Percentiles rank a stretch among this genome's conserved stretches.
Conservation (phyloP, 169 alveolate genomes). For the Cryptosporidium andersoni region DNA sequence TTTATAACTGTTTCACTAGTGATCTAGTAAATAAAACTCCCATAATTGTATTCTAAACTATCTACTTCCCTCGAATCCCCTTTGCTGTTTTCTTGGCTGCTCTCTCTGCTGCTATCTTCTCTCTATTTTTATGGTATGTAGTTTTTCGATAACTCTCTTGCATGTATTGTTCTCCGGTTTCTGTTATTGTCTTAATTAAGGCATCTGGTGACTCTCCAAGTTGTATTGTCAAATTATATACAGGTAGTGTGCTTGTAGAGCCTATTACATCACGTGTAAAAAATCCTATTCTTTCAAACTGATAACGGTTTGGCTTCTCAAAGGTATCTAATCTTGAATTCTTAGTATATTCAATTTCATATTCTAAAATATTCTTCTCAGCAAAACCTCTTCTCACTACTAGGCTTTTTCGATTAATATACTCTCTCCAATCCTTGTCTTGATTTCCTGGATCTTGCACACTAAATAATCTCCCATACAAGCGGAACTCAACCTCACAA, state of each 20-base stretch:
- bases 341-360: conserved; percentile 52
- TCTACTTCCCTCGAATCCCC: not conserved
- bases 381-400: conserved; percentile 12
- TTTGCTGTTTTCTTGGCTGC: conserved; percentile 37
- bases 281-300: conserved; percentile 89
- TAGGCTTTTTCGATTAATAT: conserved; percentile 78
- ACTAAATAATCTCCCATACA: conserved; percentile 83
- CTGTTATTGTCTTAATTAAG: conserved; percentile 26
- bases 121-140: conserved; percentile 34
- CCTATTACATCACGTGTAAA: conserved; percentile 73
- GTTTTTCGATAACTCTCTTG: conserved; percentile 29
- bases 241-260: conserved; percentile 1
- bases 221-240: conserved; percentile 40
- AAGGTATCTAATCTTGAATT: conserved; percentile 68
- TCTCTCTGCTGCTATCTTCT: conserved; percentile 51
- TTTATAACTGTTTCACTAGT: too few species aligned
- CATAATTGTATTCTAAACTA: not conserved
- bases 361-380: conserved; percentile 22
- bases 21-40: not conserved
- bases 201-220: conserved; percentile 48
- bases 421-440: conserved; percentile 72
- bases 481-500: conserved; percentile 46
- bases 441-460: conserved; percentile 78
- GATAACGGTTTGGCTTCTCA: conserved; percentile 78
- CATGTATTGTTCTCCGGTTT: conserved; percentile 26